phyloP scores from a whole-genome alignment of 306 rosid genomes.

The Purshia tridentata region DNA sequence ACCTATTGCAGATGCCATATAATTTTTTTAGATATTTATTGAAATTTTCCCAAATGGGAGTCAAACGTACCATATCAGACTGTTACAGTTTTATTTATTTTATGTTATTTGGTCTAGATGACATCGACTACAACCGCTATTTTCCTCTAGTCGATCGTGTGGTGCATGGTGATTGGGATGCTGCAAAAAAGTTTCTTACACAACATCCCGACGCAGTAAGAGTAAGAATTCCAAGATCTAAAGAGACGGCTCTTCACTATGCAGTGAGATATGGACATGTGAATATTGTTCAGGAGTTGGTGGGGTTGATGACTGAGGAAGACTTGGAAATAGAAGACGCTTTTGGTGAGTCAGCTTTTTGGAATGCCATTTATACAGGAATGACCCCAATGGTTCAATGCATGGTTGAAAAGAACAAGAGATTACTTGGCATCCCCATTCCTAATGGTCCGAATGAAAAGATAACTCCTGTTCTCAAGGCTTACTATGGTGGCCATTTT shows the following conservation, averaged over 20 bases:
- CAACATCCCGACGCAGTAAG: background rate
- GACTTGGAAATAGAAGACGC: background rate
- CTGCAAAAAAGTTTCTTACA: background rate
- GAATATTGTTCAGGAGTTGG: background rate
- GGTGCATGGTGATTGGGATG: background rate
- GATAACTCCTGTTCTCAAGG: background rate
- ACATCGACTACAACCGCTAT: background rate
- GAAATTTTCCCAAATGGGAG: too few relatives aligned
- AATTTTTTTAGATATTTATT: too few relatives aligned
- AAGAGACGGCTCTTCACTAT: background rate
- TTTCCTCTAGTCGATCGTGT: background rate
- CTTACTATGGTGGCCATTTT: accelerated
- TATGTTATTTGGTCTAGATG: too few relatives aligned
- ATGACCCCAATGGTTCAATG: background rate
- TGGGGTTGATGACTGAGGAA: background rate
- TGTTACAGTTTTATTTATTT: too few relatives aligned
- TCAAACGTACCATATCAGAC: too few relatives aligned
- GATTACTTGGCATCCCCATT: background rate
- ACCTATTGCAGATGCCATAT: too few relatives aligned
- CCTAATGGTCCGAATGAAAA: accelerated
- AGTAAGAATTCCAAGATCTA: accelerated
- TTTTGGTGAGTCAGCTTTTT: background rate
- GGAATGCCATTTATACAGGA: background rate
- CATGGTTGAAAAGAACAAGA: background rate
- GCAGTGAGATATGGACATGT: background rate